Conservation (phyloP, 495 filamentous ascomycete genomes). For the Xylaria intraflava region DNA sequence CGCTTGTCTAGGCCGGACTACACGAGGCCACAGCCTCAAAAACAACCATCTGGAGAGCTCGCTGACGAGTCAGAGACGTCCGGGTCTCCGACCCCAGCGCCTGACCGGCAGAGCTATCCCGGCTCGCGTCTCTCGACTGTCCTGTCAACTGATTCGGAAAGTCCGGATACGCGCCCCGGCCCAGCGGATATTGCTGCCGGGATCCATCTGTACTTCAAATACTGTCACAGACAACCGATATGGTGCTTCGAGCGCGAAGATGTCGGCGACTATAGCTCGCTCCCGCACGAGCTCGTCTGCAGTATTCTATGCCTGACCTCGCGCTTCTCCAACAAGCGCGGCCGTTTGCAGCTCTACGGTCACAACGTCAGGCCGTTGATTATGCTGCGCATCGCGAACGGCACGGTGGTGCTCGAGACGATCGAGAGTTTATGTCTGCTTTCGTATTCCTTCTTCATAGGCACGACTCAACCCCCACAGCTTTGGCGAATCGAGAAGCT, state of each 20-base stretch:
- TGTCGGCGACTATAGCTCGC: constrained; percentile 29
- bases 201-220: constrained; percentile 40
- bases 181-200: constrained; percentile 27
- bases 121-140: constrained; percentile 25
- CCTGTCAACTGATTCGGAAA: constrained; percentile 27
- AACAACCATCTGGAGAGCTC: constrained; percentile 13
- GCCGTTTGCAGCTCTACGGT: constrained; percentile 34
- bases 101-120: constrained; percentile 16
- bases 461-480: constrained; percentile 15
- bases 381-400: constrained; percentile 44
- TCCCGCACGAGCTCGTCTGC: constrained; percentile 38
- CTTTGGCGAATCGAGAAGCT: neutral
- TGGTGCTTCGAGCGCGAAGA: constrained; percentile 45
- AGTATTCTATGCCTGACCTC: constrained; percentile 39
- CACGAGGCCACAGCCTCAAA: constrained; percentile 3
- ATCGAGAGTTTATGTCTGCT: constrained; percentile 42
- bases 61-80: constrained; percentile 6
- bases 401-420: constrained; percentile 38
- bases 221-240: constrained; percentile 43
- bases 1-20: constrained; percentile 12
- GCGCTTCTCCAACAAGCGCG: constrained; percentile 35
- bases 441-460: constrained; percentile 39
- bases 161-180: constrained; percentile 23
- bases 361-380: constrained; percentile 37
- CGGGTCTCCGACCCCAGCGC: constrained; percentile 10